Evolutionary conservation across 306 rosid genomes (phyloP).

Genomic region (Quercus aquifolioides): DNA sequence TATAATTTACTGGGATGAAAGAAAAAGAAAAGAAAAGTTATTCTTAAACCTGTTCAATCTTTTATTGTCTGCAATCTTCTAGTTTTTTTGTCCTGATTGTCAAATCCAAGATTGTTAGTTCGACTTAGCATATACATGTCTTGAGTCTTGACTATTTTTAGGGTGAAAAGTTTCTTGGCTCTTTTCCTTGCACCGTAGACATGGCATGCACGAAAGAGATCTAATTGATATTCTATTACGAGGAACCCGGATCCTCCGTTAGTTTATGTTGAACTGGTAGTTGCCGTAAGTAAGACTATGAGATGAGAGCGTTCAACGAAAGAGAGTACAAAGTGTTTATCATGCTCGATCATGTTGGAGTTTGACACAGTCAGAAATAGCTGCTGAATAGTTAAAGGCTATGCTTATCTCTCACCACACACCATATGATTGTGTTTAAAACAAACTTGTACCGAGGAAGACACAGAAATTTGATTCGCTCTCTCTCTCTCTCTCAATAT

Average conservation of each 20-base stretch:
- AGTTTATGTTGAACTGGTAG: background rate
- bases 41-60: no score
- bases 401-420: background rate
- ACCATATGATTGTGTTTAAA: background rate
- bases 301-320: no score
- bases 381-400: background rate
- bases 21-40: no score
- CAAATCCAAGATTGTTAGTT: no score
- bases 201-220: background rate
- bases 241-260: background rate
- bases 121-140: background rate
- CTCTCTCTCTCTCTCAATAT: background rate
- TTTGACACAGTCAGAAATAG: background rate
- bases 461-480: background rate
- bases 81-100: no score
- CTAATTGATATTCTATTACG: background rate
- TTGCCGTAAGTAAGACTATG: background rate
- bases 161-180: slow-evolving; percentile 1
- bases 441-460: background rate
- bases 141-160: background rate
- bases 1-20: no score
- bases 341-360: background rate
- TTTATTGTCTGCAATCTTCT: no score
- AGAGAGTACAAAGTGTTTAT: background rate
- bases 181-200: background rate